Conservation (phyloP, 768 basidiomycete genomes). For the Lentinula guzmanii region DNA sequence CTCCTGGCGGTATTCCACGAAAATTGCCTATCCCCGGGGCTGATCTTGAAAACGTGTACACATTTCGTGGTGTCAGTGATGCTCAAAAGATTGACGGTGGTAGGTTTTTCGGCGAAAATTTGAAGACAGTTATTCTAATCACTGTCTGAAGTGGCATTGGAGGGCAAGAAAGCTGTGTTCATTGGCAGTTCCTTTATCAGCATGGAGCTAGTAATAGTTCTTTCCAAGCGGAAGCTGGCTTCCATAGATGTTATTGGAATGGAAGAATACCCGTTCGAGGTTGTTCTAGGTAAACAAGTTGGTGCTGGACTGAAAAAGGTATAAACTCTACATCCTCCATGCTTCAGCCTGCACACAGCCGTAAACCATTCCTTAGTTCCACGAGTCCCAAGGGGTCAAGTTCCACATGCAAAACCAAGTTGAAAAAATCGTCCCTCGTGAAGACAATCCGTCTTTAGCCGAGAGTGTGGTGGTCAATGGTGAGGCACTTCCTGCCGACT, state of each 20-base stretch:
- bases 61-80: conserved; percentile 66
- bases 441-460: conserved; percentile 47
- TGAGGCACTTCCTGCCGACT: conserved; percentile 61
- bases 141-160: conserved; percentile 44
- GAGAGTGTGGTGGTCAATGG: conserved; percentile 63
- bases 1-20: conserved; percentile 69
- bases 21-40: conserved; percentile 72
- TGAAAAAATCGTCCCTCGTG: conserved; percentile 56
- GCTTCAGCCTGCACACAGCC: background rate
- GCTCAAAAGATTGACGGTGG: conserved; percentile 68
- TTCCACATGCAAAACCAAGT: conserved; percentile 76
- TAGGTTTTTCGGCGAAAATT: conserved; percentile 18
- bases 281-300: conserved; percentile 74
- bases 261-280: conserved; percentile 76
- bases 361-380: conserved; percentile 42
- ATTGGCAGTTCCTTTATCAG: conserved; percentile 90
- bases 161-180: conserved; percentile 72
- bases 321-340: background rate
- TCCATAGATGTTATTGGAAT: conserved; percentile 82
- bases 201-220: conserved; percentile 84
- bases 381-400: conserved; percentile 76
- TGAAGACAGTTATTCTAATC: background rate
- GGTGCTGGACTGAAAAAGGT: conserved; percentile 69
- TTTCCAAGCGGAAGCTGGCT: conserved; percentile 67
- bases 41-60: conserved; percentile 71